Evolutionary conservation across 306 rosid species (phyloP), one percentile per base, ranked within the genome.

Genomic region (Mimosa pudica): DNA sequence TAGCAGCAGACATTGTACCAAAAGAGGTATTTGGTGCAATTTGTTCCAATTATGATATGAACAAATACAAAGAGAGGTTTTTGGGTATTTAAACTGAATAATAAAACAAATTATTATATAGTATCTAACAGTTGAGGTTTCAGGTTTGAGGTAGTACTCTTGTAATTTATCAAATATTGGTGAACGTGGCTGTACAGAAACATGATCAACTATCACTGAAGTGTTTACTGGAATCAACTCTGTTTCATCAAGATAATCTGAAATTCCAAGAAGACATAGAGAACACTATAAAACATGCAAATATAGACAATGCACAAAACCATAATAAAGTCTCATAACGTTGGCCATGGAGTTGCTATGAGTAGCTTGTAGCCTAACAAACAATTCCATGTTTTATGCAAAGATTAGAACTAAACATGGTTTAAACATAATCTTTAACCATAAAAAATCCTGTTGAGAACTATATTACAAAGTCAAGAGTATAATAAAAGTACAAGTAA

Each of bases 171-270:
- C 88, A 88, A 96, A 91, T 87, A 96, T 96, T 75, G 99, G 96
- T 88, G 89, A 85, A 77, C 96, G 98, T 78, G 97, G 98, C 78
- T 94, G 91, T 89, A 98, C 99, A 11, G 99, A 98, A 74, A 96
- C 97, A 17, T 98, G 99, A 45, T 97, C 94, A 81, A 96, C 89
- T 90, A 96, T 93, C 85, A 96, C 99, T 63, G 99, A 96, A 5
- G 99, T 93, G 83, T 96, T 96, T 94, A 91, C 93, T 79, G 99
- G 99, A 80, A 96, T 92, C 99, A 96, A 89, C 96, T 84, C 89
- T 80, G 91, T 97, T 86, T 91, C 98, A 85, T 93, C 99, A 91
- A 88, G 92, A 88, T 96, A 96, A 79, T 96, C 99, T 96, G 99
- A 96, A 96, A 93, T 93, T 91, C 64, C 89, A 93, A 84, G 93